Evolutionary conservation across 495 filamentous ascomycete species (phyloP).

Genomic region (Cercophora samala): DNA sequence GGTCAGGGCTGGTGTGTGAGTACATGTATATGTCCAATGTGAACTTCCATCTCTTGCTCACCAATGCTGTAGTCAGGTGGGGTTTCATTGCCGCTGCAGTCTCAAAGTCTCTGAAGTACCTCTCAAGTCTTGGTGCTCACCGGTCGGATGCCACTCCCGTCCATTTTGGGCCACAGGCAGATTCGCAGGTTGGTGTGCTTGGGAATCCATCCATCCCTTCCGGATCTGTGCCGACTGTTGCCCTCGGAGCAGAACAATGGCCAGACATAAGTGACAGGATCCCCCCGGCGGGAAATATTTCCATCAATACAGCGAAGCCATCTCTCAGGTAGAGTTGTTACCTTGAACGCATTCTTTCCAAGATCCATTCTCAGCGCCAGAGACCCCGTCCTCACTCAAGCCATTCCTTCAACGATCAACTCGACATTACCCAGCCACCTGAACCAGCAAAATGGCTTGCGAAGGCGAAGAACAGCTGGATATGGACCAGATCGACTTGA

Average conservation of each 20-base stretch:
- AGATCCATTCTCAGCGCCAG: not conserved
- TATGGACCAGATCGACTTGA: constrained; percentile 28
- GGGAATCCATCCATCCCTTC: not conserved
- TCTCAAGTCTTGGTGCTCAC: constrained; percentile 1
- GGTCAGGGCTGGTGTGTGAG: not conserved
- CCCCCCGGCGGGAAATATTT: not conserved
- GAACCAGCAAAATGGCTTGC: not conserved
- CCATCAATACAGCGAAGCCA: not conserved
- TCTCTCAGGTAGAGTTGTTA: not conserved
- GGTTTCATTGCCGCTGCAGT: constrained; percentile 4
- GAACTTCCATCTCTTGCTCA: not conserved
- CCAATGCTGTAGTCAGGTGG: not conserved
- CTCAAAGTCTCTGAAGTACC: not conserved
- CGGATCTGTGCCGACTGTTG: not conserved
- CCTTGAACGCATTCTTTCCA: not conserved
- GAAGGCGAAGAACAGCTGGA: not conserved
- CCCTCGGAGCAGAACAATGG: not conserved
- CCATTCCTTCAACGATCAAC: not conserved
- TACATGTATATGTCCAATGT: not conserved
- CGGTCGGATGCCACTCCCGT: not conserved
- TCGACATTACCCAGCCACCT: not conserved
- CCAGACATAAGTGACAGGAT: not conserved
- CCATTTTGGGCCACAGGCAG: not conserved
- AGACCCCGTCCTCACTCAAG: not conserved
- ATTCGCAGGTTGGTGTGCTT: not conserved